Evolutionary conservation across 2,329 filamentous ascomycete genomes (phyloP).

Genomic region (Ceratocystiopsis sp.): DNA sequence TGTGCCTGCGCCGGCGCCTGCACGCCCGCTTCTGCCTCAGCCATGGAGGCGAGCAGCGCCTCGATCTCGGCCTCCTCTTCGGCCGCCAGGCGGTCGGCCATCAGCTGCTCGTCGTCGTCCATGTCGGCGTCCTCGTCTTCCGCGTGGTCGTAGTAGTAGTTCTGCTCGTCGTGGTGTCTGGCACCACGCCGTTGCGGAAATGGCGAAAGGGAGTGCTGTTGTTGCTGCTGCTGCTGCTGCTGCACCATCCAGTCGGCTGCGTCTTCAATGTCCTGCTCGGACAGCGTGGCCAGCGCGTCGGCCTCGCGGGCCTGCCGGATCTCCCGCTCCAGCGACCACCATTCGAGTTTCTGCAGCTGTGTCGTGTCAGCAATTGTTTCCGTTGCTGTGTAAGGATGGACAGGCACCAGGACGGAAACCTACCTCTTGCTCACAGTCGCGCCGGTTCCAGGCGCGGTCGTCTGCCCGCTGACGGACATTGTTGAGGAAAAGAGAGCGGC

Average conservation of each 20-base stretch:
- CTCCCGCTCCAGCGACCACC: conserved; percentile 21
- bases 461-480: conserved; percentile 45
- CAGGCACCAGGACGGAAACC: no score
- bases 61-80: conserved; percentile 41
- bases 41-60: conserved; percentile 34
- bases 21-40: not conserved
- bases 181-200: not conserved
- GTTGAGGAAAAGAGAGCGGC: conserved; percentile 52
- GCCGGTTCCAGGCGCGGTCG: conserved; percentile 39
- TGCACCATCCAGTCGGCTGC: conserved; percentile 20
- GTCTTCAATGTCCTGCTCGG: conserved; percentile 35
- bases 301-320: conserved; percentile 21
- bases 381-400: no score
- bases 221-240: no score
- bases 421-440: conserved; percentile 46
- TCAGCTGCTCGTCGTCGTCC: conserved; percentile 29
- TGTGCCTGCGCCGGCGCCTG: no score
- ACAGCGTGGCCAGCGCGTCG: conserved; percentile 23
- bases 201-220: not conserved
- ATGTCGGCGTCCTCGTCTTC: conserved; percentile 11
- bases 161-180: not conserved
- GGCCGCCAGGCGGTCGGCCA: conserved; percentile 33
- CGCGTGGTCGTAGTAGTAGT: conserved; percentile 5
- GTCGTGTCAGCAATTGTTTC: no score
- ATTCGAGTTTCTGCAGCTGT: conserved; percentile 21